Evolutionary conservation across 768 basidiomycete genomes (phyloP).

Genomic region (Serendipita vermifera): DNA sequence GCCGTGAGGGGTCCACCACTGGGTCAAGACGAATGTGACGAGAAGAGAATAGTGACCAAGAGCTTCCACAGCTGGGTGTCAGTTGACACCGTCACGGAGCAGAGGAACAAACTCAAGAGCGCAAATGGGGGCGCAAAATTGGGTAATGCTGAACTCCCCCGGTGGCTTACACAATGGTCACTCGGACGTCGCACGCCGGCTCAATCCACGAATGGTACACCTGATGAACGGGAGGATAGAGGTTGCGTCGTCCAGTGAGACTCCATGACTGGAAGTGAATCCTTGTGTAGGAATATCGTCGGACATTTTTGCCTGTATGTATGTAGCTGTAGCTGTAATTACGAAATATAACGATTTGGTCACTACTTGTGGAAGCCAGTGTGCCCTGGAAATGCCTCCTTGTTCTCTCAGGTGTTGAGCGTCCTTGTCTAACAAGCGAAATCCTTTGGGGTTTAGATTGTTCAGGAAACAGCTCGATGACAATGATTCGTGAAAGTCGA

Average conservation of each 20-base stretch:
- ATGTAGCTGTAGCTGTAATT: too few species aligned
- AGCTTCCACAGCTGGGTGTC: conserved; percentile 79
- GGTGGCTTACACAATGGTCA: conserved; percentile 1
- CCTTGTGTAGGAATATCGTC: too few species aligned
- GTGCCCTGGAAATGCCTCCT: too few species aligned
- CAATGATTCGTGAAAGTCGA: too few species aligned
- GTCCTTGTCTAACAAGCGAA: too few species aligned
- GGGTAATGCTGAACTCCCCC: conserved; percentile 3
- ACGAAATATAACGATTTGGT: too few species aligned
- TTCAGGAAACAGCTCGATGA: too few species aligned
- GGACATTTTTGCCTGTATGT: too few species aligned
- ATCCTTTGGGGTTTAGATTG: too few species aligned
- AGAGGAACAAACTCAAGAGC: not conserved
- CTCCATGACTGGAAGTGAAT: too few species aligned
- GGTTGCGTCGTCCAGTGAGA: conserved; percentile 5
- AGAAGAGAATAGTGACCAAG: conserved; percentile 58
- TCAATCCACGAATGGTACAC: not conserved
- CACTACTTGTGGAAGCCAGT: too few species aligned
- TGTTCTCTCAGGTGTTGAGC: too few species aligned
- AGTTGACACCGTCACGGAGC: conserved; percentile 50
- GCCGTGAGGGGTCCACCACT: conserved; percentile 17
- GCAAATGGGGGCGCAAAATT: not conserved
- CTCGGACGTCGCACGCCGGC: not conserved
- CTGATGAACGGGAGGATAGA: conserved; percentile 5
- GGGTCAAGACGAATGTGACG: conserved; percentile 74